These are phyloP conservation scores for Rhizophagus sp. DNA, from an alignment of 192 early-diverging fungal genomes.

Conservation along the genomic window DNA sequence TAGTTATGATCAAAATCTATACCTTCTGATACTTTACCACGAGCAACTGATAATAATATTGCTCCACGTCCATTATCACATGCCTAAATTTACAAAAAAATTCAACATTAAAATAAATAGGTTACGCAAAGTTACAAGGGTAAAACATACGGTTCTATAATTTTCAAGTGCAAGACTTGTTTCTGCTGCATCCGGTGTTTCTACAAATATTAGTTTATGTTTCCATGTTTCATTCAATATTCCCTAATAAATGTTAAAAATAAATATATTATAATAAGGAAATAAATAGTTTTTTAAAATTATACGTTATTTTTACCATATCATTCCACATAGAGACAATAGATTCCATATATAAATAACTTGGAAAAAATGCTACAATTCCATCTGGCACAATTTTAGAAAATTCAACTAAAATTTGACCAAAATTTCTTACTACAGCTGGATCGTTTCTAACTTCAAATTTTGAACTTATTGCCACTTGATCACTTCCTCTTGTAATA, in stretches of 20 bases:
- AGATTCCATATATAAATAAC: constrained; percentile 98
- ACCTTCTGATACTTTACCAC: constrained; percentile 99
- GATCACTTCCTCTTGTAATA: constrained; percentile 96
- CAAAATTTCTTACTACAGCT: constrained; percentile 98
- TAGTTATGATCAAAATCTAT: constrained; percentile 99
- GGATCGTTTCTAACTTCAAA: constrained; percentile 99
- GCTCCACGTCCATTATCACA: constrained; percentile 99
- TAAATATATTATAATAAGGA: background rate
- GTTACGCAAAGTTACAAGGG: background rate
- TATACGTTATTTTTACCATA: constrained; percentile 61
- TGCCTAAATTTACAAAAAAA: constrained; percentile 45
- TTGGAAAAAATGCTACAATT: constrained; percentile 97
- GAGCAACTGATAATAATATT: constrained; percentile 93
- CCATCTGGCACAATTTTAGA: constrained; percentile 95
- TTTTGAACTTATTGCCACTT: constrained; percentile 96
- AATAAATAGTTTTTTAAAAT: background rate
- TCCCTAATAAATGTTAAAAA: constrained; percentile 52
- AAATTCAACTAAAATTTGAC: constrained; percentile 94
- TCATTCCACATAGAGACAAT: constrained; percentile 99
- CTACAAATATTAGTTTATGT: constrained; percentile 98
- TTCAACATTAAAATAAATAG: background rate
- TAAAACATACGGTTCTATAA: constrained; percentile 71
- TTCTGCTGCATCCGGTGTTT: constrained; percentile 98
- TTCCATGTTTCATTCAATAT: constrained; percentile 94
- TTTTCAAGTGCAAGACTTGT: constrained; percentile 94